Percentiles rank a stretch among this genome's conserved stretches.
phyloP scores from a whole-genome alignment of 495 filamentous ascomycete species.

The Staphylotrichum tortipilum region DNA sequence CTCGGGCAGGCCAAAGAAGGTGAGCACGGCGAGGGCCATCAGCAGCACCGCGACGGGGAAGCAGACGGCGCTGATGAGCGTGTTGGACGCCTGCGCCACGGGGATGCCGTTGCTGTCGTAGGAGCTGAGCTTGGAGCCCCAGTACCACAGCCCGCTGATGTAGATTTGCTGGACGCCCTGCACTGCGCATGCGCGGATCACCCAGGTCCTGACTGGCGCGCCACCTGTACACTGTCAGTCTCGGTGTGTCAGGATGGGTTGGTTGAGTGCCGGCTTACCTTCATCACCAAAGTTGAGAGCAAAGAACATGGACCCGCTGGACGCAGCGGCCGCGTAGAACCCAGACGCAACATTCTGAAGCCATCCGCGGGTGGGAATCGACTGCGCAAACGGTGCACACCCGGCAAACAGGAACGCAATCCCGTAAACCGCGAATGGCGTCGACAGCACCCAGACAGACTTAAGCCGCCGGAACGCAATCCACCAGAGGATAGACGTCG shows the following conservation, averaged over 20 bases:
- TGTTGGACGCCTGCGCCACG: slow-evolving; percentile 7
- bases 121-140: slow-evolving; percentile 41
- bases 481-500: slow-evolving; percentile 48
- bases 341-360: slow-evolving; percentile 49
- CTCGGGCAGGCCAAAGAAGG: slow-evolving; percentile 50
- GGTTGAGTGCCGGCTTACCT: slow-evolving; percentile 16
- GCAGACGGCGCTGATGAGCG: slow-evolving; percentile 36
- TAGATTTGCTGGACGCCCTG: slow-evolving; percentile 59
- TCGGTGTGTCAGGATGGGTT: background rate
- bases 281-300: slow-evolving; percentile 59
- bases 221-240: slow-evolving; percentile 24
- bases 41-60: slow-evolving; percentile 45
- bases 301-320: slow-evolving; percentile 54
- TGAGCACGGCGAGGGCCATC: slow-evolving; percentile 39
- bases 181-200: slow-evolving; percentile 52
- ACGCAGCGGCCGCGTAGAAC: slow-evolving; percentile 50
- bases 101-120: slow-evolving; percentile 23
- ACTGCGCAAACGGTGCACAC: slow-evolving; percentile 44
- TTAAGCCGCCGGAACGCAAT: slow-evolving; percentile 15
- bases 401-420: slow-evolving; percentile 55
- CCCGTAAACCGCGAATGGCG: slow-evolving; percentile 50
- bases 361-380: slow-evolving; percentile 12
- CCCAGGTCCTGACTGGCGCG: slow-evolving; percentile 53
- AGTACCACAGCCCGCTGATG: slow-evolving; percentile 53
- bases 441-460: slow-evolving; percentile 38